These are phyloP conservation scores for Ophiostoma perfectum DNA, from an alignment of 2,329 filamentous ascomycete species.

Conservation along the genomic window DNA sequence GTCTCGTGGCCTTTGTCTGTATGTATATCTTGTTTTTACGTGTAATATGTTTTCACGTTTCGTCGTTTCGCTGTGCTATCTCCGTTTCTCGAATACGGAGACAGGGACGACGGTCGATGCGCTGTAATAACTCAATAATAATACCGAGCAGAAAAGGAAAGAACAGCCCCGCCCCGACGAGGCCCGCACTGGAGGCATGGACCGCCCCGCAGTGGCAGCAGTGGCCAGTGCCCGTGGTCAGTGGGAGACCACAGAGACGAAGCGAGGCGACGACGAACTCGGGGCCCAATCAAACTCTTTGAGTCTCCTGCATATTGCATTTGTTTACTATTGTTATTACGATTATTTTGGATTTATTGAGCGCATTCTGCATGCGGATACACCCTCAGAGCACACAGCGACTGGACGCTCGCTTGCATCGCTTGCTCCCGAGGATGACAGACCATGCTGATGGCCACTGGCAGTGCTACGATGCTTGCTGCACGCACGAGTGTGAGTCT, in stretches of 20 bases:
- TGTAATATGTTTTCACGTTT: neutral
- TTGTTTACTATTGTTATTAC: neutral
- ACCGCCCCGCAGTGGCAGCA: conserved; percentile 3
- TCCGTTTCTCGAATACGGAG: conserved; percentile 1
- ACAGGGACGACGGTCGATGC: neutral
- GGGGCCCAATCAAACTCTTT: neutral
- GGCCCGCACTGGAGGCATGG: neutral
- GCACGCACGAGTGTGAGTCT: no score
- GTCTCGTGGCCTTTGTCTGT: neutral
- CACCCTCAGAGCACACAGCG: no score
- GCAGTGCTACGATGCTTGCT: no score
- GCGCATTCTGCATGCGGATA: neutral
- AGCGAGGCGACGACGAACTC: neutral
- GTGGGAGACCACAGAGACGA: neutral
- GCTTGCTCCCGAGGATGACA: neutral
- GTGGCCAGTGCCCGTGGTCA: no score
- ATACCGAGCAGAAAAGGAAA: neutral
- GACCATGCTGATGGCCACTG: no score
- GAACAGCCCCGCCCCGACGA: conserved; percentile 1
- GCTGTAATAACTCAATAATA: neutral
- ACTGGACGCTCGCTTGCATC: neutral
- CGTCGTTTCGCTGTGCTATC: neutral
- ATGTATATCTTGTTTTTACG: neutral
- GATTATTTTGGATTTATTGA: neutral
- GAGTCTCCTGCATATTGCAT: conserved; percentile 3